Evolutionary conservation across 768 basidiomycete genomes (phyloP).

Genomic region (Boletus huronensis): DNA sequence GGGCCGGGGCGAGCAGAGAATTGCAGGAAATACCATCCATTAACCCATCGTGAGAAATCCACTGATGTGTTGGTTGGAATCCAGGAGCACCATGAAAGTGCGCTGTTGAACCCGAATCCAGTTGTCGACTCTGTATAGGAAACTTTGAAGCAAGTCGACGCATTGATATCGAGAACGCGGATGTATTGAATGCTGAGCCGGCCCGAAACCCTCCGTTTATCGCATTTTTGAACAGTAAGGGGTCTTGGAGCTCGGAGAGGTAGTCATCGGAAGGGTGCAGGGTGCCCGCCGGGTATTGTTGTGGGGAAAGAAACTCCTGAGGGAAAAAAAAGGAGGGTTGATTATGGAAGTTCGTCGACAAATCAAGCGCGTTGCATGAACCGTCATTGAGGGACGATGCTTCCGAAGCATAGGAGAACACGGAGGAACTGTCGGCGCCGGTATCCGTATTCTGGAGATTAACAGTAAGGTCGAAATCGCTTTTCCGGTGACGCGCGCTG

Average conservation of each 20-base stretch:
- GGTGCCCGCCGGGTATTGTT: slow-evolving; percentile 1
- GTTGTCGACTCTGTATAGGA: slow-evolving; percentile 21
- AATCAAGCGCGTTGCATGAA: not conserved
- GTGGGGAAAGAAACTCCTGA: slow-evolving; percentile 8
- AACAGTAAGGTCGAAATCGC: slow-evolving; percentile 7
- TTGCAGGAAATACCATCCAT: slow-evolving; percentile 4
- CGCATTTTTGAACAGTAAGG: slow-evolving; percentile 12
- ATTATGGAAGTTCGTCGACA: slow-evolving; percentile 7
- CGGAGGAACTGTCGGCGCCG: not conserved
- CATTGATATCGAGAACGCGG: slow-evolving; percentile 29
- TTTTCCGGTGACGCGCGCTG: slow-evolving; percentile 11
- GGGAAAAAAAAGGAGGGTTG: slow-evolving; percentile 2
- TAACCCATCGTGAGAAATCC: slow-evolving; percentile 11
- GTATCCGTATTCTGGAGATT: slow-evolving; percentile 4
- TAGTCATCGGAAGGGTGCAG: slow-evolving; percentile 6
- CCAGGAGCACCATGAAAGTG: slow-evolving; percentile 11
- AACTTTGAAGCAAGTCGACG: slow-evolving; percentile 32
- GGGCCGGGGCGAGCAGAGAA: slow-evolving; percentile 22
- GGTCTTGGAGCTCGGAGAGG: slow-evolving; percentile 14
- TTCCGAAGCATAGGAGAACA: slow-evolving; percentile 7
- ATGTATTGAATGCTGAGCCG: slow-evolving; percentile 9
- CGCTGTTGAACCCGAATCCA: slow-evolving; percentile 15
- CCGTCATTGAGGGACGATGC: not conserved
- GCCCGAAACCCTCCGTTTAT: slow-evolving; percentile 10
- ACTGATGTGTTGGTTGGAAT: slow-evolving; percentile 16